Conservation (phyloP, 2,329 filamentous ascomycete species). For the Harringtonia lauricola region DNA sequence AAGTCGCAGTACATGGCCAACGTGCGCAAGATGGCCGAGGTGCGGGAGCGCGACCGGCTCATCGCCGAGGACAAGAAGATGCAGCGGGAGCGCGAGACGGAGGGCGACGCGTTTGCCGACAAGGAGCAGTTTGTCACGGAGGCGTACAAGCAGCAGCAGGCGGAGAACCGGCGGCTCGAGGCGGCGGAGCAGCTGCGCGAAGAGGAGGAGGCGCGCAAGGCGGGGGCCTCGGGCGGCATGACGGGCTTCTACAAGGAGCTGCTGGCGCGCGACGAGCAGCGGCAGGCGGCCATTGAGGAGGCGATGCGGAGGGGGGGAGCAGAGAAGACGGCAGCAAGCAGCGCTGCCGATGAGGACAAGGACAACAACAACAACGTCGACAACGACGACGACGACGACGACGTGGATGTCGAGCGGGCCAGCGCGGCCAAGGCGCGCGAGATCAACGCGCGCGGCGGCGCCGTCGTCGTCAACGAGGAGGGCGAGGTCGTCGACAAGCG, state of each 20-base stretch:
- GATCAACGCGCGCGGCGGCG: conserved; percentile 49
- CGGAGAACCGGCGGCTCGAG: conserved; percentile 59
- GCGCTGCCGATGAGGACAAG: conserved; percentile 31
- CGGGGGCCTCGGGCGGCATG: conserved; percentile 51
- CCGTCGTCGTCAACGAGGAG: conserved; percentile 66
- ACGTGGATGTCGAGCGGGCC: conserved; percentile 35
- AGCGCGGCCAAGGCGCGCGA: conserved; percentile 57
- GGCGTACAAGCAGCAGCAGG: conserved; percentile 72
- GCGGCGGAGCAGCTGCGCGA: conserved; percentile 59
- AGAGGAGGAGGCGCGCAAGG: conserved; percentile 53
- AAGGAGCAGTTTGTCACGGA: conserved; percentile 83
- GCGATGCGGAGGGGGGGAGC: conserved; percentile 46
- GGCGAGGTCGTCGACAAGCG: conserved; percentile 76
- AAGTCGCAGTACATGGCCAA: conserved; percentile 67
- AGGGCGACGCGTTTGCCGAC: conserved; percentile 69
- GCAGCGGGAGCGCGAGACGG: conserved; percentile 64
- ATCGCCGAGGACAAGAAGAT: conserved; percentile 74
- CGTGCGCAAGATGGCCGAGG: conserved; percentile 60
- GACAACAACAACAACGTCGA: conserved; percentile 27
- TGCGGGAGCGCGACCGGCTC: conserved; percentile 65
- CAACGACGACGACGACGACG: conserved; percentile 17
- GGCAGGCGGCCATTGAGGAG: conserved; percentile 58
- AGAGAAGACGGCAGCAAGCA: conserved; percentile 20
- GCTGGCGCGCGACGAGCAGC: conserved; percentile 57
- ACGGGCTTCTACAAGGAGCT: conserved; percentile 67